These are phyloP conservation scores for Lodderomyces margitis DNA, from an alignment of 1,139 yeast genomes.

Conservation along the genomic window DNA sequence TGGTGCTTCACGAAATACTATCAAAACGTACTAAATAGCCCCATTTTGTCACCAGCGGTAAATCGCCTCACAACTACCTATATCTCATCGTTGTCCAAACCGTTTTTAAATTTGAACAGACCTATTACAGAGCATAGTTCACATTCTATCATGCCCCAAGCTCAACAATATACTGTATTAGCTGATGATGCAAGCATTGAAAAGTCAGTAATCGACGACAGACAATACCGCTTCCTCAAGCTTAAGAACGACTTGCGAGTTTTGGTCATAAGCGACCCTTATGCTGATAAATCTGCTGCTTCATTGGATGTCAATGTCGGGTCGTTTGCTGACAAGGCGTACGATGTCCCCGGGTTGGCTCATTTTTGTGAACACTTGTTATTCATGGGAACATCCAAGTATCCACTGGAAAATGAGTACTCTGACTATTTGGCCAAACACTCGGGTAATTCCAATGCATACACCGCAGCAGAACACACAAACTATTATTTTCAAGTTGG, in stretches of 20 bases:
- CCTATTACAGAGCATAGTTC: background rate
- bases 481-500: constrained; percentile 87
- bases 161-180: constrained; percentile 16
- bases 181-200: constrained; percentile 30
- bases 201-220: constrained; percentile 72
- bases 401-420: constrained; percentile 90
- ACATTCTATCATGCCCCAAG: constrained; percentile 3
- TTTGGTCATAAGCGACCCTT: constrained; percentile 74
- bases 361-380: constrained; percentile 95
- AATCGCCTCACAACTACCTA: background rate
- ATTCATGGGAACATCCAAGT: constrained; percentile 95
- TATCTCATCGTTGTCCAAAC: background rate
- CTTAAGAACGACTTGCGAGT: constrained; percentile 69
- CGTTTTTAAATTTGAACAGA: background rate
- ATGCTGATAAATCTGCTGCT: constrained; percentile 91
- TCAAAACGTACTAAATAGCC: background rate
- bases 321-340: constrained; percentile 73
- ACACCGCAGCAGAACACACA: constrained; percentile 85
- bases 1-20: background rate
- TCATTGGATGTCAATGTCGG: constrained; percentile 92
- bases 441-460: constrained; percentile 71
- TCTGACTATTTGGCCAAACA: constrained; percentile 72
- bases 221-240: constrained; percentile 66
- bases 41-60: background rate
- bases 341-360: constrained; percentile 77